These are phyloP conservation scores for Carex myosuroides DNA, from an alignment of 176 grass and related monocot species.

Conservation along the genomic window DNA sequence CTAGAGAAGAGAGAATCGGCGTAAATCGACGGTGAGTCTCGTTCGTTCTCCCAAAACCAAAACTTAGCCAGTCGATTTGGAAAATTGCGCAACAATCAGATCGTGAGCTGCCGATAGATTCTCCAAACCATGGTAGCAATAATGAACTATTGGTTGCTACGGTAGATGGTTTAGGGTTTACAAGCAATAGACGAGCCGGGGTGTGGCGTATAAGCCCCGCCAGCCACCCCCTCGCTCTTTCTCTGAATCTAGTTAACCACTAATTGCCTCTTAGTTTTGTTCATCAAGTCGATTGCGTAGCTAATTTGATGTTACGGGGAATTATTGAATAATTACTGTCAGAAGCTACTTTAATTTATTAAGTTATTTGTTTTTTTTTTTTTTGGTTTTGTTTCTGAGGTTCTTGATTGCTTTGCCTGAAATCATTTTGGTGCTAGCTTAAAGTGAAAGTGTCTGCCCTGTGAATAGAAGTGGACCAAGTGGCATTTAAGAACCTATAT, in stretches of 20 bases:
- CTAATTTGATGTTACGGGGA: not conserved
- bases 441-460: not conserved
- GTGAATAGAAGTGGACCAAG: not conserved
- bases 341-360: not conserved
- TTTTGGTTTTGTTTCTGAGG: not conserved
- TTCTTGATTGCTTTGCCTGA: not conserved
- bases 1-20: not conserved
- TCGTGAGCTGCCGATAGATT: not conserved
- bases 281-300: not conserved
- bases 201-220: no score
- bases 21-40: not conserved
- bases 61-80: not conserved
- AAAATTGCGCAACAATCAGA: not conserved
- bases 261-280: not conserved
- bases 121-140: not conserved
- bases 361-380: not conserved
- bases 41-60: not conserved
- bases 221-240: not conserved
- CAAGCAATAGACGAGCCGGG: no score
- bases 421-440: not conserved
- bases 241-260: not conserved
- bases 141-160: no score
- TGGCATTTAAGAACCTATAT: not conserved
- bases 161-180: no score
- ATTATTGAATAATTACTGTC: not conserved